Evolutionary conservation across 306 rosid genomes (phyloP).

Genomic region (Sphenostylis stenocarpa): DNA sequence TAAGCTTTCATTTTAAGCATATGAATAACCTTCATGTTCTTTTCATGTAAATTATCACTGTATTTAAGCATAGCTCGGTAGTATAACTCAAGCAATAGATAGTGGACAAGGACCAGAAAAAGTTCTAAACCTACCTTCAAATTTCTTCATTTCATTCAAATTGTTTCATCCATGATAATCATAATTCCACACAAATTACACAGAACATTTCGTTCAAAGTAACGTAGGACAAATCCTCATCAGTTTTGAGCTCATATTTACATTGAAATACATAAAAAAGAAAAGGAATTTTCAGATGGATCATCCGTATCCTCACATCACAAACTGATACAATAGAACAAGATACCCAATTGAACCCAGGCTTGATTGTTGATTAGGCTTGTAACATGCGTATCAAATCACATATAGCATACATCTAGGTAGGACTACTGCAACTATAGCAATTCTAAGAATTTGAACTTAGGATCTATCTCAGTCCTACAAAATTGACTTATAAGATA

Average conservation of each 20-base stretch:
- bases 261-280: not conserved
- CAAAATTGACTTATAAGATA: too few species aligned
- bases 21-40: constrained; percentile 3
- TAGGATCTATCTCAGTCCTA: too few species aligned
- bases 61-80: not conserved
- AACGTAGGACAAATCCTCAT: not conserved
- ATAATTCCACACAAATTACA: constrained; percentile 13
- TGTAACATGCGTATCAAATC: not conserved
- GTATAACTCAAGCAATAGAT: not conserved
- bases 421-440: not conserved
- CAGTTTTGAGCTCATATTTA: not conserved
- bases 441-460: too few species aligned
- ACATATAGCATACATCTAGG: constrained; percentile 1
- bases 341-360: not conserved
- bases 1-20: constrained; percentile 18
- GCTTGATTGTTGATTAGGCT: constrained; percentile 1
- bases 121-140: constrained; percentile 10
- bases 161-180: not conserved
- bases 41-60: not conserved
- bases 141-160: constrained; percentile 15
- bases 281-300: not conserved
- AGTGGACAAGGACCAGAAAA: not conserved
- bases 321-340: constrained; percentile 18
- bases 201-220: not conserved
- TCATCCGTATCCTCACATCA: constrained; percentile 14